These are phyloP conservation scores for Vinca minor DNA, from an alignment of 257 asterid species.

Conservation along the genomic window DNA sequence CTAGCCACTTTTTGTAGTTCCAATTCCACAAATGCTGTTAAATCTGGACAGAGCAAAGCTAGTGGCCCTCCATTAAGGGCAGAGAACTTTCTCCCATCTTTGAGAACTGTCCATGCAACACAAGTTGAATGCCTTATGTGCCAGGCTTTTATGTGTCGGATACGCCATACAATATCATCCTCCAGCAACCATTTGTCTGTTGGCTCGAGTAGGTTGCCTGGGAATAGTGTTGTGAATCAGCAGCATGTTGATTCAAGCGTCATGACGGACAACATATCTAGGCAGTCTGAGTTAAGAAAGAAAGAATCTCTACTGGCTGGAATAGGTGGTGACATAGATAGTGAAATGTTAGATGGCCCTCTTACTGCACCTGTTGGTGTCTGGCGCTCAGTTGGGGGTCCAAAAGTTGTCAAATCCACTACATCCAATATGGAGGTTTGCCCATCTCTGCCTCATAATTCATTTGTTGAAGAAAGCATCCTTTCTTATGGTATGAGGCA, in stretches of 20 bases:
- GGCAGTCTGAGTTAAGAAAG: conserved; percentile 69
- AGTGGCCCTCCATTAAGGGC: conserved; percentile 43
- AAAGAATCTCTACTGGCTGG: conserved; percentile 75
- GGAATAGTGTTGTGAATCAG: conserved; percentile 44
- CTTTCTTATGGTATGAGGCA: conserved; percentile 85
- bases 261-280: conserved; percentile 47
- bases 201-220: conserved; percentile 54
- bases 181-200: conserved; percentile 40
- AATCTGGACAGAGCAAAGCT: conserved; percentile 34
- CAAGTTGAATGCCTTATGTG: conserved; percentile 79
- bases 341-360: conserved; percentile 70
- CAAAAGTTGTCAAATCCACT: conserved; percentile 59
- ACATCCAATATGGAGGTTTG: conserved; percentile 58
- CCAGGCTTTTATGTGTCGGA: conserved; percentile 92
- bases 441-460: conserved; percentile 57
- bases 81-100: conserved; percentile 47
- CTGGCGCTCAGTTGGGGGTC: conserved; percentile 82
- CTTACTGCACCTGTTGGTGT: conserved; percentile 88
- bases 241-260: conserved; percentile 56
- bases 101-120: conserved; percentile 71
- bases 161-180: conserved; percentile 63
- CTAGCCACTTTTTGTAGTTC: conserved; percentile 43
- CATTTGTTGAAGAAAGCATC: conserved; percentile 83
- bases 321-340: conserved; percentile 93
- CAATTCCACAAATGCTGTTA: conserved; percentile 38